Conservation (phyloP, 192 early-diverging fungal genomes). For the Helicostylum pulchrum region DNA sequence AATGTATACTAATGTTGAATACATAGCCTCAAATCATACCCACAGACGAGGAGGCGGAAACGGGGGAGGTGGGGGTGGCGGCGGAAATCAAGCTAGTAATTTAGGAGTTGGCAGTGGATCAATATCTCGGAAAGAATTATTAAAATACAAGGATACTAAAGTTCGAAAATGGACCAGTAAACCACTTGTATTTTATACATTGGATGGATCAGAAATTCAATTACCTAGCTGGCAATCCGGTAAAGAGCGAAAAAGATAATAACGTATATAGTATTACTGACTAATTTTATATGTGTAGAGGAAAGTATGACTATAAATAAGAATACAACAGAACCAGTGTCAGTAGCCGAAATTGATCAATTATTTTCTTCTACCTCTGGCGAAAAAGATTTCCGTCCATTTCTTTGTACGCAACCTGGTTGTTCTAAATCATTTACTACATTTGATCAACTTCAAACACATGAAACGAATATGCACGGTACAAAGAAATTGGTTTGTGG, state of each 20-base stretch:
- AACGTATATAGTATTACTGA: not conserved
- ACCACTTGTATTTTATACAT: slow-evolving; percentile 14
- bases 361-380: slow-evolving; percentile 28
- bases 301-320: slow-evolving; percentile 29
- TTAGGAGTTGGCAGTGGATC: not conserved
- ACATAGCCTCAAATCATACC: not conserved
- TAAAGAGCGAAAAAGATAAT: not conserved
- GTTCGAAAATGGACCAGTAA: slow-evolving; percentile 8
- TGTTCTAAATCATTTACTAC: slow-evolving; percentile 37
- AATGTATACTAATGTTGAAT: not conserved
- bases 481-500: slow-evolving; percentile 39
- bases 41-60: not conserved
- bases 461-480: slow-evolving; percentile 41
- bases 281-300: slow-evolving; percentile 2
- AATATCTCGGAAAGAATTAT: slow-evolving; percentile 13
- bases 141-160: slow-evolving; percentile 23
- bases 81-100: not conserved
- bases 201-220: slow-evolving; percentile 19
- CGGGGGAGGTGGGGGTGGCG: not conserved
- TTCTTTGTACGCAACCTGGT: slow-evolving; percentile 35
- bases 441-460: slow-evolving; percentile 34
- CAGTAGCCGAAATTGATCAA: slow-evolving; percentile 29
- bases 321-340: slow-evolving; percentile 25
- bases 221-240: slow-evolving; percentile 20
- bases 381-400: slow-evolving; percentile 33